These are phyloP conservation scores for Rhizophlyctis rosea DNA, from an alignment of 192 early-diverging fungal genomes.

Conservation along the genomic window DNA sequence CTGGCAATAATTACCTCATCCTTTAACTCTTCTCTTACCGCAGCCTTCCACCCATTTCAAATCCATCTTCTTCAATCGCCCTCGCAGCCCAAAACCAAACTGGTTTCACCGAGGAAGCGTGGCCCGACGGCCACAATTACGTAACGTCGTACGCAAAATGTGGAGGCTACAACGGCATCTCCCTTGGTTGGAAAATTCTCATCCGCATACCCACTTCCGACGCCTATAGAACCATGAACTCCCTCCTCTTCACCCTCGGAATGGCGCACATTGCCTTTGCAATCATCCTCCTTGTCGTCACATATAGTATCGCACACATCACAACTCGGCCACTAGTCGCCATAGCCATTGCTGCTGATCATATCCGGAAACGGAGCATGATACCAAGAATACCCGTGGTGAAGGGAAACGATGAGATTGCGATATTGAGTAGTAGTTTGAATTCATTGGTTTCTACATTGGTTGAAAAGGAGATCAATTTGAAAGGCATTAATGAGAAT, in stretches of 20 bases:
- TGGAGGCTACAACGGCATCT: constrained; percentile 6
- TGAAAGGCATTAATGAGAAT: constrained; percentile 24
- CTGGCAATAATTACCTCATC: too few species aligned
- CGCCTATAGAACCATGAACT: constrained; percentile 14
- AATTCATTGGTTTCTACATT: constrained; percentile 18
- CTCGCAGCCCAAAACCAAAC: too few species aligned
- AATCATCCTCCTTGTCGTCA: constrained; percentile 8
- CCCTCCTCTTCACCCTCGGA: constrained; percentile 8
- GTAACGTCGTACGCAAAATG: constrained; percentile 6
- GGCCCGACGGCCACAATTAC: constrained; percentile 14
- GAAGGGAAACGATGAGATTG: constrained; percentile 25
- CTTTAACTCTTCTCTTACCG: too few species aligned
- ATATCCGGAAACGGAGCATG: constrained; percentile 18
- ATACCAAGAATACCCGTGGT: constrained; percentile 24
- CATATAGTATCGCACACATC: constrained; percentile 20
- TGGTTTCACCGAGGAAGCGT: constrained; percentile 7
- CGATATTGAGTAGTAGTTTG: constrained; percentile 12
- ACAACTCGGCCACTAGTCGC: constrained; percentile 21
- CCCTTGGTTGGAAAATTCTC: constrained; percentile 15
- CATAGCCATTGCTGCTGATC: constrained; percentile 22
- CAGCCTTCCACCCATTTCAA: too few species aligned
- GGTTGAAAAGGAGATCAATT: constrained; percentile 23
- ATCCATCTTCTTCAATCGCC: too few species aligned
- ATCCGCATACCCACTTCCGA: constrained; percentile 7
- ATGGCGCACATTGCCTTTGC: constrained; percentile 13